Evolutionary conservation across 2,329 filamentous ascomycete species (phyloP).

Genomic region (Calcarisporium arbuscula): DNA sequence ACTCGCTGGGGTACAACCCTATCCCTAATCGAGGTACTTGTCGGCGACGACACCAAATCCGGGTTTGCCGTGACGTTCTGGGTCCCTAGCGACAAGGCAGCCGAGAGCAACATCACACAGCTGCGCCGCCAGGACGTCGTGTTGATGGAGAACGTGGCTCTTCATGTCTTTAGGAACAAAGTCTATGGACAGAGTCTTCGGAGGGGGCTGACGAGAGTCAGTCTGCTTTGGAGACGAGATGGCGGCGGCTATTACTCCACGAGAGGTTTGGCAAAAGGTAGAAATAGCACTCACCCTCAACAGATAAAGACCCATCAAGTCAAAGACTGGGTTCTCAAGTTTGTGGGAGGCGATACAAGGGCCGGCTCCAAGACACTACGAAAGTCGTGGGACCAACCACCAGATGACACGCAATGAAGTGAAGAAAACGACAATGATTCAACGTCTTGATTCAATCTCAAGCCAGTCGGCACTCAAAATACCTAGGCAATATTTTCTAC

Average conservation of each 20-base stretch:
- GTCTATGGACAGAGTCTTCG: conserved; percentile 83
- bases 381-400: conserved; percentile 32
- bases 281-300: conserved; percentile 37
- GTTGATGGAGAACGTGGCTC: conserved; percentile 70
- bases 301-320: conserved; percentile 60
- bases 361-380: conserved; percentile 10
- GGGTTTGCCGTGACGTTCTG: conserved; percentile 83
- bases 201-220: conserved; percentile 61
- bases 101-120: conserved; percentile 25
- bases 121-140: conserved; percentile 71
- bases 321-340: conserved; percentile 67
- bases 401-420: conserved; percentile 32
- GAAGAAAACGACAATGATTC: too few species aligned
- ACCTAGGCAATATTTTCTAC: conserved; percentile 21
- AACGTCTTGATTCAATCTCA: too few species aligned
- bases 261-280: conserved; percentile 35
- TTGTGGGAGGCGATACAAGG: conserved; percentile 45
- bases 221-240: conserved; percentile 54
- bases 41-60: conserved; percentile 79
- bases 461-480: conserved; percentile 15
- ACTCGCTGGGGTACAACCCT: conserved; percentile 58
- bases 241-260: conserved; percentile 50
- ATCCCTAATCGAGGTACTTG: conserved; percentile 67
- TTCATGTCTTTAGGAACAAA: conserved; percentile 66
- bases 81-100: conserved; percentile 43